Evolutionary conservation across 139 green algal genomes (phyloP).

Genomic region (Tetradesmus obliquus): DNA sequence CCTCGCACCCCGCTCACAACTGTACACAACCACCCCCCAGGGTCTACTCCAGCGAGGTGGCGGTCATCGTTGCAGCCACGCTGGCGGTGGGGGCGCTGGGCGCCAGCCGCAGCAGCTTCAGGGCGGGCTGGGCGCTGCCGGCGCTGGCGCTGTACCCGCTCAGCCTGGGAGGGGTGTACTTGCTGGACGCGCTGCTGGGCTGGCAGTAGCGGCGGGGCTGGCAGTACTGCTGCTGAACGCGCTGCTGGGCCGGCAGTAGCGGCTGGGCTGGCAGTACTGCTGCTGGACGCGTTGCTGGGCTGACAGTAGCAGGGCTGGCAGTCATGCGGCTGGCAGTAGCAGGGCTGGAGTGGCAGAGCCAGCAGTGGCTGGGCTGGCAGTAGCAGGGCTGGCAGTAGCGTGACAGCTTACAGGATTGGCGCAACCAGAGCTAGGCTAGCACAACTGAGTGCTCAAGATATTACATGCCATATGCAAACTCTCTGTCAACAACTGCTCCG

Average conservation of each 20-base stretch:
- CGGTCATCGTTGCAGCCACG: slow-evolving; percentile 58
- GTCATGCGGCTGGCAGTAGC: too few species aligned
- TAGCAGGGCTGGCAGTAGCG: too few species aligned
- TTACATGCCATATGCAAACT: too few species aligned
- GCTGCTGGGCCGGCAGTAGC: slow-evolving; percentile 1
- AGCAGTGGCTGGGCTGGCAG: too few species aligned
- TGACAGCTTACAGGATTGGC: too few species aligned
- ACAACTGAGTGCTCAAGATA: too few species aligned
- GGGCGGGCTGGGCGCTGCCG: slow-evolving; percentile 49
- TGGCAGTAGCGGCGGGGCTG: slow-evolving; percentile 39
- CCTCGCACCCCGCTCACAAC: too few species aligned
- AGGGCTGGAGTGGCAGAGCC: too few species aligned
- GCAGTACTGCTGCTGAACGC: neutral
- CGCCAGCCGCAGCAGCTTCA: slow-evolving; percentile 53
- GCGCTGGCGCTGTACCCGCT: slow-evolving; percentile 55
- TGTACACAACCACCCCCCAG: slow-evolving; percentile 22
- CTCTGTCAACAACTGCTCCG: too few species aligned
- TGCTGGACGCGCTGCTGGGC: slow-evolving; percentile 47
- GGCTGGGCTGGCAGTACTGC: neutral
- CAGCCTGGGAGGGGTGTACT: slow-evolving; percentile 45
- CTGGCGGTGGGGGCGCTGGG: slow-evolving; percentile 55
- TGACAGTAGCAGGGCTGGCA: neutral
- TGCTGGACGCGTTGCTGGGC: neutral
- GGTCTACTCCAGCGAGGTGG: slow-evolving; percentile 67
- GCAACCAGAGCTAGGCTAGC: too few species aligned